Percentiles rank a stretch among this genome's conserved stretches.
Evolutionary conservation across 371 early-diverging fungal species (phyloP).

Genomic region (Circinella umbellata): DNA sequence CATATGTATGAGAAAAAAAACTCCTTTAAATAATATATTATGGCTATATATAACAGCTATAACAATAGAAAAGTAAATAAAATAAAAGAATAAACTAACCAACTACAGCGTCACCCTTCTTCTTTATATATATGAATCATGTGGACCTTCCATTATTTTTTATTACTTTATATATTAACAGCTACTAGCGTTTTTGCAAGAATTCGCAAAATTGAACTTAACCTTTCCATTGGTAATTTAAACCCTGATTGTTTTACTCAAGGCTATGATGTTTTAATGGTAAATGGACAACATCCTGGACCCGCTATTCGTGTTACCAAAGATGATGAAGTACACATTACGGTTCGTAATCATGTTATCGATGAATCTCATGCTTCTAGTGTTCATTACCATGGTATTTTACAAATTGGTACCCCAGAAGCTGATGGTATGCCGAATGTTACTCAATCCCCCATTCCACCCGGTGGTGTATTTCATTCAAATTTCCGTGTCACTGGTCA

Average conservation of each 20-base stretch:
- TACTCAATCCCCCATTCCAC: constrained; percentile 41
- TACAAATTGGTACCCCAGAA: constrained; percentile 39
- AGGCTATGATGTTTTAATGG: constrained; percentile 15
- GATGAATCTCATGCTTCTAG: constrained; percentile 8
- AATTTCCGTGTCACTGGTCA: constrained; percentile 38
- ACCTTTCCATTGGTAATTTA: constrained; percentile 14
- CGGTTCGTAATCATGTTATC: constrained; percentile 33
- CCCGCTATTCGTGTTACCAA: constrained; percentile 41
- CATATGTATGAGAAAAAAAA: no score
- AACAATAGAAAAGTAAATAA: no score
- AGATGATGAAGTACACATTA: constrained; percentile 40
- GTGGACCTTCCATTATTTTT: no score
- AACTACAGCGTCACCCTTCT: no score
- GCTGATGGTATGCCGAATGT: constrained; percentile 53
- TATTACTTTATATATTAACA: no score
- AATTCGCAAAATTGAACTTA: constrained; percentile 21
- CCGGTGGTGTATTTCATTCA: constrained; percentile 34
- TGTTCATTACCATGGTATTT: constrained; percentile 53
- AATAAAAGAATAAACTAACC: no score
- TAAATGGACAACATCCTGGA: constrained; percentile 52
- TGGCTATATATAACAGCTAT: no score
- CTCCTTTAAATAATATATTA: no score
- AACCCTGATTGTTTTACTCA: constrained; percentile 38
- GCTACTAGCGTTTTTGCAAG: no score
- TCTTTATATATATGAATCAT: no score